These are phyloP conservation scores for Penicillium lividum DNA, from an alignment of 495 filamentous ascomycete species.

Conservation along the genomic window DNA sequence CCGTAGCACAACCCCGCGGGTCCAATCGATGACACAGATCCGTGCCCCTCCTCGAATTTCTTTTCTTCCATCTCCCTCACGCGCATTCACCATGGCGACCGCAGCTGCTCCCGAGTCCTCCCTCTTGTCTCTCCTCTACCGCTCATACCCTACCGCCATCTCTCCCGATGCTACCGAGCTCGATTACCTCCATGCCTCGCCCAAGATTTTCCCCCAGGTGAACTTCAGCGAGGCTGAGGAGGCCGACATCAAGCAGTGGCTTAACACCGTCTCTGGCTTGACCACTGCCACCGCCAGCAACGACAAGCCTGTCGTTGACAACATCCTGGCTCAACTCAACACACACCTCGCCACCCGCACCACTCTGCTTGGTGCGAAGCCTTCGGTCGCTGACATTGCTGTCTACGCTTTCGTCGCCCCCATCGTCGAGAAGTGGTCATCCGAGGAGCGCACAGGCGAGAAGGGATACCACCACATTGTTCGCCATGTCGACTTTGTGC, in stretches of 20 bases:
- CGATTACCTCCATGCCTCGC: slow-evolving; percentile 49
- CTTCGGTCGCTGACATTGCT: slow-evolving; percentile 85
- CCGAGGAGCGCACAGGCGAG: slow-evolving; percentile 89
- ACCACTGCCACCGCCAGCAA: slow-evolving; percentile 58
- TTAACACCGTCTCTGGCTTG: slow-evolving; percentile 70
- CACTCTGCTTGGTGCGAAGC: slow-evolving; percentile 86
- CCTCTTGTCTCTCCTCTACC: slow-evolving; percentile 55
- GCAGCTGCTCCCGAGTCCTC: slow-evolving; percentile 52
- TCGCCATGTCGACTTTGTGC: slow-evolving; percentile 89
- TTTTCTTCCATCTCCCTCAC: slow-evolving; percentile 34
- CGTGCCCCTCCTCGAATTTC: slow-evolving; percentile 41
- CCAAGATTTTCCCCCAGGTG: slow-evolving; percentile 63
- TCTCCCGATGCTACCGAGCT: slow-evolving; percentile 52
- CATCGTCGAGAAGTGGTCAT: slow-evolving; percentile 73
- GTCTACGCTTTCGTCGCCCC: slow-evolving; percentile 81
- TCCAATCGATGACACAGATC: slow-evolving; percentile 31
- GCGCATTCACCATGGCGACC: slow-evolving; percentile 49
- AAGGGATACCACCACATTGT: slow-evolving; percentile 89
- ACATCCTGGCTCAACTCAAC: slow-evolving; percentile 73
- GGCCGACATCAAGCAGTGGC: slow-evolving; percentile 85
- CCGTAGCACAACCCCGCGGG: slow-evolving; percentile 39
- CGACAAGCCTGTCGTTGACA: slow-evolving; percentile 51
- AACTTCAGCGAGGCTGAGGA: slow-evolving; percentile 75
- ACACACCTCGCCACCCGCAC: slow-evolving; percentile 83
- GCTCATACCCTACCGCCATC: slow-evolving; percentile 51